phyloP scores from a whole-genome alignment of 2,329 filamentous ascomycete genomes.

The Fusarium beomiforme region DNA sequence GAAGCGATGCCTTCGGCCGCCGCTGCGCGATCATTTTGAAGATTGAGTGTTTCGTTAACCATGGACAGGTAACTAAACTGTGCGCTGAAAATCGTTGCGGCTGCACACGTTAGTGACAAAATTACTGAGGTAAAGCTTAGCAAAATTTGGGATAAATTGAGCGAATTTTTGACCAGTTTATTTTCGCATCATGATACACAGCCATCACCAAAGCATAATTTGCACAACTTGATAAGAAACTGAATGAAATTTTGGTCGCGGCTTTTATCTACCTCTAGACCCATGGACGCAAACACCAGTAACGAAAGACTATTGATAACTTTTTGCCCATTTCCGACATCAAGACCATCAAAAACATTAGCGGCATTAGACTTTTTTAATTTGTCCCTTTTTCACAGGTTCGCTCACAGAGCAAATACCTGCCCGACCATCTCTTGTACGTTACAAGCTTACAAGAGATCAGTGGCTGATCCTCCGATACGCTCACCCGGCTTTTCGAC shows the following conservation, averaged over 20 bases:
- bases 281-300: slow-evolving; percentile 34
- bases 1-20: no score
- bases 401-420: slow-evolving; percentile 33
- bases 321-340: slow-evolving; percentile 35
- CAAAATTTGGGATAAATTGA: no score
- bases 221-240: neutral
- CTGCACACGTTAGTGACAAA: no score
- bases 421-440: neutral
- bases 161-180: no score
- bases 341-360: slow-evolving; percentile 40
- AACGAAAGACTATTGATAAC: slow-evolving; percentile 35
- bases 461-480: slow-evolving; percentile 34
- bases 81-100: no score
- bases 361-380: slow-evolving; percentile 33
- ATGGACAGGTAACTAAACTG: no score
- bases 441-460: neutral
- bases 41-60: no score
- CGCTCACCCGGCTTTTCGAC: slow-evolving; percentile 34
- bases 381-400: neutral
- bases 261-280: slow-evolving; percentile 44
- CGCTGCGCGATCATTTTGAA: no score
- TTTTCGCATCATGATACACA: no score
- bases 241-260: slow-evolving; percentile 32
- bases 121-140: no score
- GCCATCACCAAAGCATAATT: no score